Conservation (phyloP, 202 grass and related monocot genomes). For the Hordeum pubiflorum region DNA sequence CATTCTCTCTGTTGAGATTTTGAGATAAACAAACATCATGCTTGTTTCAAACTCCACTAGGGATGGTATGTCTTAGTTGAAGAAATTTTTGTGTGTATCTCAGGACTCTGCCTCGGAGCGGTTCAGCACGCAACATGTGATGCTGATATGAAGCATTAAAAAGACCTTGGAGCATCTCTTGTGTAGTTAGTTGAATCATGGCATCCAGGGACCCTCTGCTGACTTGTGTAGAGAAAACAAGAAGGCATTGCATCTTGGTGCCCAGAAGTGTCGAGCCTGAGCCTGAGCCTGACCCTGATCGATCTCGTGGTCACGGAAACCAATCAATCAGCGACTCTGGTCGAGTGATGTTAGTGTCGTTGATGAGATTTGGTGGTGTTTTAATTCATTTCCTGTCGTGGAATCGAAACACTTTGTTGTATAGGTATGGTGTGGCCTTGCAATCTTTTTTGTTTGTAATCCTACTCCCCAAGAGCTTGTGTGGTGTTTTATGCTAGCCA, state of each 20-base stretch:
- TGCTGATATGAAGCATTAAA: not conserved
- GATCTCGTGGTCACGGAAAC: slow-evolving; percentile 1
- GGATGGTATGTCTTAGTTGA: not conserved
- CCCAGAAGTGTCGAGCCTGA: not conserved
- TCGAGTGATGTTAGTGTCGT: not conserved
- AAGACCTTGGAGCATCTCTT: not conserved
- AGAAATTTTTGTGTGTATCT: not conserved
- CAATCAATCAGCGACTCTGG: not conserved
- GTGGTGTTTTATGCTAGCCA: not conserved
- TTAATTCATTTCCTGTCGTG: not conserved
- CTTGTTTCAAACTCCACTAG: not conserved
- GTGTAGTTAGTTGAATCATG: not conserved
- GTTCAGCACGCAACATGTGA: slow-evolving; percentile 54
- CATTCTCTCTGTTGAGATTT: not conserved
- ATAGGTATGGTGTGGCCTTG: slow-evolving; percentile 34
- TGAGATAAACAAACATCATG: not conserved
- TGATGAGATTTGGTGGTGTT: slow-evolving; percentile 17
- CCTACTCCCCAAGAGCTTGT: not conserved
- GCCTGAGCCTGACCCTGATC: not conserved
- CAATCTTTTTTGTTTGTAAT: not conserved
- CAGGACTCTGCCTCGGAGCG: slow-evolving; percentile 49
- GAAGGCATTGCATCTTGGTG: not conserved
- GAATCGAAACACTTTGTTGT: slow-evolving; percentile 11
- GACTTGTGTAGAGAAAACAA: not conserved
- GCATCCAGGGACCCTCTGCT: not conserved